phyloP scores from a whole-genome alignment of 1,139 yeast species.

The Yamadazyma epiphylla region DNA sequence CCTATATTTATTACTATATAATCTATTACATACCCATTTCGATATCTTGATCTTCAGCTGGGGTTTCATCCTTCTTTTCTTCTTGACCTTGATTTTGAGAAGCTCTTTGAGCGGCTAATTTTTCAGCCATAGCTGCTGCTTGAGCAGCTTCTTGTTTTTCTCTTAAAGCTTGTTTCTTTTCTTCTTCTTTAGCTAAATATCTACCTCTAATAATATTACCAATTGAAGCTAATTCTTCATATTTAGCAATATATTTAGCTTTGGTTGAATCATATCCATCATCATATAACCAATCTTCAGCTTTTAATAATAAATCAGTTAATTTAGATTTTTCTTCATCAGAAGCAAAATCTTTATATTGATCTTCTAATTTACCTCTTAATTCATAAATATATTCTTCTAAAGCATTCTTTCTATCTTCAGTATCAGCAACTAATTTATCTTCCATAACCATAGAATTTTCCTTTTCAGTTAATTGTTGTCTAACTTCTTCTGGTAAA shows the following conservation, averaged over 20 bases:
- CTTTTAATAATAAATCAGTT: slow-evolving; percentile 66
- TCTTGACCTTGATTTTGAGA: slow-evolving; percentile 27
- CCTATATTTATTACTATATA: too few species aligned
- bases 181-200: slow-evolving; percentile 91
- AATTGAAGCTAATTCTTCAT: slow-evolving; percentile 91
- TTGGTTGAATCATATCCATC: slow-evolving; percentile 96
- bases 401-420: slow-evolving; percentile 95
- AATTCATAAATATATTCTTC: slow-evolving; percentile 98
- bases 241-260: slow-evolving; percentile 96
- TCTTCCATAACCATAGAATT: slow-evolving; percentile 82
- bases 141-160: slow-evolving; percentile 86
- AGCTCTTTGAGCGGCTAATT: slow-evolving; percentile 78
- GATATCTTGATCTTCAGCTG: slow-evolving; percentile 30
- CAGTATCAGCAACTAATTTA: slow-evolving; percentile 97
- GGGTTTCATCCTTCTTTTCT: slow-evolving; percentile 20
- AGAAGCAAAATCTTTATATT: slow-evolving; percentile 82
- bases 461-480: slow-evolving; percentile 73
- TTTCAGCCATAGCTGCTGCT: slow-evolving; percentile 86
- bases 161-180: slow-evolving; percentile 84
- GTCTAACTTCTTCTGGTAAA: slow-evolving; percentile 55
- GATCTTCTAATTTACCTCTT: slow-evolving; percentile 95
- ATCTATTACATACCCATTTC: slow-evolving; percentile 31
- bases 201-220: slow-evolving; percentile 97
- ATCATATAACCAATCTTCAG: slow-evolving; percentile 98
- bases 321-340: slow-evolving; percentile 86